Conservation (phyloP, 495 filamentous ascomycete genomes). For the Aspergillus ostianus region DNA sequence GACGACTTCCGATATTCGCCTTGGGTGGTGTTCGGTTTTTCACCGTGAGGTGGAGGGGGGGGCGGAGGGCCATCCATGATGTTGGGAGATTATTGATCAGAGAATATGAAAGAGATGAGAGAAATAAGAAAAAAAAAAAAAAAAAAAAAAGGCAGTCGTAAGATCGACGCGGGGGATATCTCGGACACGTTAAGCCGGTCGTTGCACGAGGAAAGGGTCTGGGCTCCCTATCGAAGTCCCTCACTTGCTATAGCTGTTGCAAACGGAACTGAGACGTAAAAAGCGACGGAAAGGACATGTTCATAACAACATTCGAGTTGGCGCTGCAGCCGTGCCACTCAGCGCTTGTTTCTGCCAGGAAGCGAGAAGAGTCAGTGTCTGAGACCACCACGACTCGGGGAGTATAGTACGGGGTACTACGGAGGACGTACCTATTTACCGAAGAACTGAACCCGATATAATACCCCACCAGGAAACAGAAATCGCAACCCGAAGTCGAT, state of each 20-base stretch:
- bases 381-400: background rate
- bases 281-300: conserved; percentile 34
- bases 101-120: background rate
- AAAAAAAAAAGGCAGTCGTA: background rate
- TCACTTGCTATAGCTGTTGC: conserved; percentile 5
- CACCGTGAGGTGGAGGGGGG: conserved; percentile 67
- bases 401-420: background rate
- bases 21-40: conserved; percentile 54
- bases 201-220: background rate
- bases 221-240: conserved; percentile 1
- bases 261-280: conserved; percentile 14
- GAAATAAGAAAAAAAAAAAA: background rate
- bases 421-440: background rate
- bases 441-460: background rate
- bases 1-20: conserved; percentile 50
- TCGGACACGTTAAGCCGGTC: background rate
- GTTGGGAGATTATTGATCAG: conserved; percentile 2
- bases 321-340: conserved; percentile 42
- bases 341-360: conserved; percentile 29
- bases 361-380: conserved; percentile 2
- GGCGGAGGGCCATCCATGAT: conserved; percentile 55
- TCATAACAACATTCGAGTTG: conserved; percentile 29
- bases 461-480: background rate
- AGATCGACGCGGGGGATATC: background rate
- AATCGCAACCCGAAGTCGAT: background rate